Conservation (phyloP, 2,329 filamentous ascomycete genomes). For the Neofusicoccum kwambonambiense region DNA sequence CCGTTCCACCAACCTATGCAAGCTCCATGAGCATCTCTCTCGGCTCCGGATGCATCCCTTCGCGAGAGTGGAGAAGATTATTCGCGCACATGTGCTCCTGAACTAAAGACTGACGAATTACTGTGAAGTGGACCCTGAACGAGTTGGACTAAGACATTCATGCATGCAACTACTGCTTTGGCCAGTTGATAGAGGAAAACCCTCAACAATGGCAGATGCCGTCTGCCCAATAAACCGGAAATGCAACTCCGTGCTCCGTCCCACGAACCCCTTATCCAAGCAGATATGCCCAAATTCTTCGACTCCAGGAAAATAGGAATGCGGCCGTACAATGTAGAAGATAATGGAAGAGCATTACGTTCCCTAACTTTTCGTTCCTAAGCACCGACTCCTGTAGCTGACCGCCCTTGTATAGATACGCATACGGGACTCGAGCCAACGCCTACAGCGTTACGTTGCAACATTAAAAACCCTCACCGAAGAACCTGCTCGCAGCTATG, state of each 20-base stretch:
- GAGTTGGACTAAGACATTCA: background rate
- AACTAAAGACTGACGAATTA: background rate
- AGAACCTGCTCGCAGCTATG: conserved; percentile 74
- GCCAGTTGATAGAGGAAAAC: background rate
- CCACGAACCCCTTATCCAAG: conserved; percentile 9
- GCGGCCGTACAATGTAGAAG: background rate
- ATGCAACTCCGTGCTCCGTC: conserved; percentile 2
- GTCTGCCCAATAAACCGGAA: background rate
- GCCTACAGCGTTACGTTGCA: background rate
- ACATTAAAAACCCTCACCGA: conserved; percentile 50
- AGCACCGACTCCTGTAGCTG: background rate
- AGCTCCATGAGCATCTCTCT: background rate
- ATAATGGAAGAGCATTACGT: background rate
- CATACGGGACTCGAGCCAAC: background rate
- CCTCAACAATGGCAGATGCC: background rate
- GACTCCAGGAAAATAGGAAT: background rate
- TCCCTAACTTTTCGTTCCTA: background rate
- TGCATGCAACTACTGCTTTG: conserved; percentile 1
- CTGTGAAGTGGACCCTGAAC: background rate
- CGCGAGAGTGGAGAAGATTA: background rate
- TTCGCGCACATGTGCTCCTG: background rate
- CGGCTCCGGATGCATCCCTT: background rate
- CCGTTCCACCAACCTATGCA: background rate
- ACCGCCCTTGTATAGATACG: background rate
- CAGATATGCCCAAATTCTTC: background rate